Percentiles rank a stretch among this genome's conserved stretches.
Evolutionary conservation across 768 basidiomycete genomes (phyloP).

Genomic region (Leucosporidium creatinivorum): DNA sequence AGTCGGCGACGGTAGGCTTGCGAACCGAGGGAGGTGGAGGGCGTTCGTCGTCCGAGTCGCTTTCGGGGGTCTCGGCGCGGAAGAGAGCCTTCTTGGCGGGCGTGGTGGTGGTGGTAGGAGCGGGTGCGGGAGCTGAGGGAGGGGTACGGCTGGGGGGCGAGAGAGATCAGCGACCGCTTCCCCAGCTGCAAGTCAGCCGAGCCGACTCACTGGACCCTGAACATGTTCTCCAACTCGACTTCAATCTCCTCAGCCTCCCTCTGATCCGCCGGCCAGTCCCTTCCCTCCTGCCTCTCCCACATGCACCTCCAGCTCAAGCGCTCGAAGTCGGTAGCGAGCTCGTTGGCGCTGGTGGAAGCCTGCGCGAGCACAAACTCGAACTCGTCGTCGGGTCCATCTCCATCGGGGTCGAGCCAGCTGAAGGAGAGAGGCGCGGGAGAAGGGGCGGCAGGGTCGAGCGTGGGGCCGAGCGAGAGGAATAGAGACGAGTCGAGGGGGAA

Average conservation of each 20-base stretch:
- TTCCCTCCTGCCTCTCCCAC: conserved; percentile 85
- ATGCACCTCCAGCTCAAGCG: conserved; percentile 91
- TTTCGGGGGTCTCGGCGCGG: conserved; percentile 16
- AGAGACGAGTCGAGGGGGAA: conserved; percentile 88
- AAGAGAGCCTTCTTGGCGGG: conserved; percentile 31
- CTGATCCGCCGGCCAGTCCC: conserved; percentile 57
- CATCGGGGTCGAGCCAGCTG: conserved; percentile 76
- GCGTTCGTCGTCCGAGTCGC: conserved; percentile 2
- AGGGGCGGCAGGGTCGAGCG: conserved; percentile 40
- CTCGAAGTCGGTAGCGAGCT: conserved; percentile 69
- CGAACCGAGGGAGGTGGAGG: neutral
- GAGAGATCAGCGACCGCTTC: neutral
- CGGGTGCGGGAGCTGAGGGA: neutral
- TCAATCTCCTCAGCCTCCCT: conserved; percentile 50
- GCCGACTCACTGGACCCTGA: conserved; percentile 65
- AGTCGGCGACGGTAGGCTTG: neutral
- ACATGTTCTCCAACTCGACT: conserved; percentile 53
- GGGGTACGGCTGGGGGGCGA: conserved; percentile 12
- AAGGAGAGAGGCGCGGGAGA: conserved; percentile 62
- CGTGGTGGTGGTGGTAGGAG: neutral
- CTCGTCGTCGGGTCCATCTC: conserved; percentile 75
- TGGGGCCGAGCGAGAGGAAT: conserved; percentile 56
- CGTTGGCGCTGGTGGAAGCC: conserved; percentile 48
- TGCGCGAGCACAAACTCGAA: conserved; percentile 75
- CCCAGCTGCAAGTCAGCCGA: neutral